Percentiles rank a stretch among this genome's conserved stretches.
phyloP scores from a whole-genome alignment of 495 filamentous ascomycete species.

The Penicillium daleae region DNA sequence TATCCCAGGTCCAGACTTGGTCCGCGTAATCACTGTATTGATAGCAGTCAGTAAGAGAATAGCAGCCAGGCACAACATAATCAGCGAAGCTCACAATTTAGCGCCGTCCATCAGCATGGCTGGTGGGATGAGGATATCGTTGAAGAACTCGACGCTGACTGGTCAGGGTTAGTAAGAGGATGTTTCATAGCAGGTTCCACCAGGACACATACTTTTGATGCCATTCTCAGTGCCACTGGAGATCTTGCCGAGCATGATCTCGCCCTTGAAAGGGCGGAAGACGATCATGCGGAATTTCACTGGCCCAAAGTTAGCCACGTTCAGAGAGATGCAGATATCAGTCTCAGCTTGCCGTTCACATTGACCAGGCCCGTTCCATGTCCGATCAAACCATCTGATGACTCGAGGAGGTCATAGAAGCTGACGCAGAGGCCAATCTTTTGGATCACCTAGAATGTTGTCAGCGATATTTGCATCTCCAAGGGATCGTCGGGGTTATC shows the following conservation, averaged over 20 bases:
- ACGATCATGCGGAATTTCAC: slow-evolving; percentile 93
- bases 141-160: slow-evolving; percentile 89
- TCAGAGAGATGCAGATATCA: background rate
- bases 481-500: background rate
- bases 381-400: slow-evolving; percentile 90
- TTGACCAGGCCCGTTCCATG: slow-evolving; percentile 88
- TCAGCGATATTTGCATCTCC: background rate
- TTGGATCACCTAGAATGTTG: slow-evolving; percentile 56
- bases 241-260: slow-evolving; percentile 83
- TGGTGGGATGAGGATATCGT: slow-evolving; percentile 80
- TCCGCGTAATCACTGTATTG: slow-evolving; percentile 64
- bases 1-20: slow-evolving; percentile 79
- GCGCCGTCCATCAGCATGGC: slow-evolving; percentile 70
- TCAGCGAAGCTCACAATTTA: slow-evolving; percentile 67
- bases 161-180: too few relatives aligned
- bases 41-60: slow-evolving; percentile 28
- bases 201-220: slow-evolving; percentile 65
- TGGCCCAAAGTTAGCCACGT: slow-evolving; percentile 33
- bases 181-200: too few relatives aligned
- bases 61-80: background rate
- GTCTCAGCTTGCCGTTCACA: slow-evolving; percentile 70
- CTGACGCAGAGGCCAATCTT: slow-evolving; percentile 92
- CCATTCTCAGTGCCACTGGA: slow-evolving; percentile 68
- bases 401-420: slow-evolving; percentile 82
- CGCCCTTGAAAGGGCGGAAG: slow-evolving; percentile 91